Conservation (phyloP, 108 stramenopile genomes). For the Cyclotella kingstonii region DNA sequence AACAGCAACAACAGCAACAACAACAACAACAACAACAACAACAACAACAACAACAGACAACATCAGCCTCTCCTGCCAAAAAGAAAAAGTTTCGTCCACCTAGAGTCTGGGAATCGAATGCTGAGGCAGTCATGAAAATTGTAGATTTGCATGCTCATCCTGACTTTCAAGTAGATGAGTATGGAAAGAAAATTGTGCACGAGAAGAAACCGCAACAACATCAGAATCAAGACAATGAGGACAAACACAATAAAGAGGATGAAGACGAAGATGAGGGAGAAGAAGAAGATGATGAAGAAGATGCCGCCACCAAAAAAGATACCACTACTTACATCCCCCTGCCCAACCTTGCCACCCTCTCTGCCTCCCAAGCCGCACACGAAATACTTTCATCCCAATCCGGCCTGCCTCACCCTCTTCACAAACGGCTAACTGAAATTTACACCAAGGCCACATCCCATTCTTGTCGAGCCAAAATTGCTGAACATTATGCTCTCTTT, state of each 20-base stretch:
- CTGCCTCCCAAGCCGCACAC: constrained; percentile 23
- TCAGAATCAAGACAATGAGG: background rate
- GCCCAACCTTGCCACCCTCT: constrained; percentile 29
- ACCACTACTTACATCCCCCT: constrained; percentile 24
- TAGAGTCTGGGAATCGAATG: constrained; percentile 37
- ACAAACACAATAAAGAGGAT: background rate
- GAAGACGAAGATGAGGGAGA: constrained; percentile 16
- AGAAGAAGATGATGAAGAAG: constrained; percentile 20
- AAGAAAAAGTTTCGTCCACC: constrained; percentile 23
- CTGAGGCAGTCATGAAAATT: constrained; percentile 27
- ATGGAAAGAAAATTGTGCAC: background rate
- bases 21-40: constrained; percentile 6
- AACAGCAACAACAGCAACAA: constrained; percentile 3
- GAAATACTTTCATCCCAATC: constrained; percentile 14
- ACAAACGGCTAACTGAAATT: constrained; percentile 40
- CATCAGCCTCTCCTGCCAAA: too few relatives aligned
- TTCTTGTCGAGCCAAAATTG: constrained; percentile 78
- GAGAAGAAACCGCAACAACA: background rate
- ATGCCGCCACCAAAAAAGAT: background rate
- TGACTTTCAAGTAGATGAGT: background rate
- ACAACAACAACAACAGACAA: constrained; percentile 12
- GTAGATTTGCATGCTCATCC: constrained; percentile 23
- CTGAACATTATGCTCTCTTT: constrained; percentile 69
- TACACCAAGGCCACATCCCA: constrained; percentile 71
- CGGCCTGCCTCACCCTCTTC: constrained; percentile 21